Percentiles rank a stretch among this genome's conserved stretches.
Evolutionary conservation across 2,329 filamentous ascomycete species (phyloP).

Genomic region (Fusarium scirpi): DNA sequence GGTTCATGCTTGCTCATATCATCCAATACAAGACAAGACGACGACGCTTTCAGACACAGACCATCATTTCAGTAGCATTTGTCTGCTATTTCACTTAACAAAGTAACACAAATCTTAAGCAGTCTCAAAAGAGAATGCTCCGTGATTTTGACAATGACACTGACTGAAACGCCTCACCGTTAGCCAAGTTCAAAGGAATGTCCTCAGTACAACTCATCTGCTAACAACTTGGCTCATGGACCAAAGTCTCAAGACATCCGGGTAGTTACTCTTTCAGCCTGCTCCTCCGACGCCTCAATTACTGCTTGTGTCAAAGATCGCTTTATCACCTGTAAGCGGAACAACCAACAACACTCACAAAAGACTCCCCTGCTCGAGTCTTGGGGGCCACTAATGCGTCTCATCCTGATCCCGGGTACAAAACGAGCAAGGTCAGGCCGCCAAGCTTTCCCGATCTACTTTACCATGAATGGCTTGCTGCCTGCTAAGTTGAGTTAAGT

Average conservation of each 20-base stretch:
- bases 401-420: slow-evolving; percentile 43
- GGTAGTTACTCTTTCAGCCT: slow-evolving; percentile 40
- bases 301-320: slow-evolving; percentile 16
- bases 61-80: neutral
- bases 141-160: slow-evolving; percentile 17
- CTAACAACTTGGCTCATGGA: neutral
- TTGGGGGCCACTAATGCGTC: slow-evolving; percentile 44
- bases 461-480: slow-evolving; percentile 9
- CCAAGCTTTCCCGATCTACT: slow-evolving; percentile 23
- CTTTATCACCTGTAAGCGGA: slow-evolving; percentile 21
- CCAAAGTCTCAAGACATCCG: slow-evolving; percentile 17
- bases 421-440: slow-evolving; percentile 14
- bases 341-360: slow-evolving; percentile 14
- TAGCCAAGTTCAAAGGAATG: slow-evolving; percentile 11
- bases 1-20: slow-evolving; percentile 34
- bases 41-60: slow-evolving; percentile 20
- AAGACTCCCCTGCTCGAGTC: slow-evolving; percentile 19
- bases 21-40: slow-evolving; percentile 22
- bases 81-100: slow-evolving; percentile 1
- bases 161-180: slow-evolving; percentile 31
- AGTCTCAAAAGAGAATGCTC: neutral
- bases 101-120: neutral
- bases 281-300: slow-evolving; percentile 40
- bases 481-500: slow-evolving; percentile 15
- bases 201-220: neutral